These are phyloP conservation scores for Nakazawaea ambrosiae DNA, from an alignment of 805 yeast genomes.

Conservation along the genomic window DNA sequence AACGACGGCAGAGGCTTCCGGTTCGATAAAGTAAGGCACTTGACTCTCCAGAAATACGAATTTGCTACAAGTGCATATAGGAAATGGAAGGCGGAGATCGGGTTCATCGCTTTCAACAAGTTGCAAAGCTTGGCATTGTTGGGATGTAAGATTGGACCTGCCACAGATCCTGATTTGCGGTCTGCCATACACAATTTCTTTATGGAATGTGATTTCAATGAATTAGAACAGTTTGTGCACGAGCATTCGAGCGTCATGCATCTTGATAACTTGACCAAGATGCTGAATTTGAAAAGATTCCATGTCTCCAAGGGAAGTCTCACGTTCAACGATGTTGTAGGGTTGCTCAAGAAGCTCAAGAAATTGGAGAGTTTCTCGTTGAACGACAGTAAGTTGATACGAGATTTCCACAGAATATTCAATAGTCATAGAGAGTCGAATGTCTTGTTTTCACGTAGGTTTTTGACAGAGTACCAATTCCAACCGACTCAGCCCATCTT, in stretches of 20 bases:
- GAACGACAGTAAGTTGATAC: slow-evolving; percentile 9
- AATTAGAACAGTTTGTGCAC: slow-evolving; percentile 5
- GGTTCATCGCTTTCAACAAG: slow-evolving; percentile 1
- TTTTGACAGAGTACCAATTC: slow-evolving; percentile 10
- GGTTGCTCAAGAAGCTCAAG: neutral
- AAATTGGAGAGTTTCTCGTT: slow-evolving; percentile 5
- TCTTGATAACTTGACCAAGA: neutral
- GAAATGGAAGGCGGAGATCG: slow-evolving; percentile 1
- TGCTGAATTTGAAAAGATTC: slow-evolving; percentile 6
- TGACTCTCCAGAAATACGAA: slow-evolving; percentile 8
- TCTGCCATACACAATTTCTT: neutral
- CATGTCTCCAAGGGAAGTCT: slow-evolving; percentile 8
- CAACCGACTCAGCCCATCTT: slow-evolving; percentile 11
- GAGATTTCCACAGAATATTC: slow-evolving; percentile 9
- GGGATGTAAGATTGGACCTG: slow-evolving; percentile 4
- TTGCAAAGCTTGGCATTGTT: slow-evolving; percentile 5
- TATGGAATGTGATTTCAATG: neutral
- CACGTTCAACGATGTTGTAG: slow-evolving; percentile 2
- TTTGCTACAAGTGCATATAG: slow-evolving; percentile 6
- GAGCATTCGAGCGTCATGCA: slow-evolving; percentile 7
- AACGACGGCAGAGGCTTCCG: slow-evolving; percentile 1
- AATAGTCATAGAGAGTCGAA: slow-evolving; percentile 10
- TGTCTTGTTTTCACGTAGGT: slow-evolving; percentile 7
- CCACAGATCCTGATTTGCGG: neutral
- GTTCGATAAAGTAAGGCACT: slow-evolving; percentile 1